Conservation (phyloP, 345 rosid species). For the Corchorus olitorius region DNA sequence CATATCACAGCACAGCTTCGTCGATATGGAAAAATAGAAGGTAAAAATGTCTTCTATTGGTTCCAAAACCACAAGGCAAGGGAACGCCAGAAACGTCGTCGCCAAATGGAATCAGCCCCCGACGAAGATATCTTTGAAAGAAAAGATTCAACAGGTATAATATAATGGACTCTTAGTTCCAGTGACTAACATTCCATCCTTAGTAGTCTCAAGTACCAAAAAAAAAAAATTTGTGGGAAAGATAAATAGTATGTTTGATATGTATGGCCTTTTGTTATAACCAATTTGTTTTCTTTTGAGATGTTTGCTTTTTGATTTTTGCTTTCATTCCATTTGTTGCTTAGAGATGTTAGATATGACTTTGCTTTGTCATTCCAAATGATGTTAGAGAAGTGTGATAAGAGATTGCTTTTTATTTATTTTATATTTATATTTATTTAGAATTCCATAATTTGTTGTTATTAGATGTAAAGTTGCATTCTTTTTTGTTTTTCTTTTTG, state of each 20-base stretch:
- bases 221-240: neutral
- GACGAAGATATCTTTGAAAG: constrained; percentile 47
- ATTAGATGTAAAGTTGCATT: constrained; percentile 41
- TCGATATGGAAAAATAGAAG: constrained; percentile 90
- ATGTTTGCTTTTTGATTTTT: neutral
- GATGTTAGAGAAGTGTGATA: constrained; percentile 23
- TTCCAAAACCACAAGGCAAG: constrained; percentile 98
- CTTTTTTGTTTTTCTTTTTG: constrained; percentile 45
- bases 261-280: constrained; percentile 8
- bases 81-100: constrained; percentile 80
- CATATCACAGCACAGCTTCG: constrained; percentile 84
- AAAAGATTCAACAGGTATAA: constrained; percentile 50
- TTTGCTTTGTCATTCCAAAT: constrained; percentile 24
- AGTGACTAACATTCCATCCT: no score
- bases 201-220: no score
- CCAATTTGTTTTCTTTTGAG: constrained; percentile 22
- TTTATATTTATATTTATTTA: neutral
- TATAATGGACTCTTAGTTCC: neutral
- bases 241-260: neutral
- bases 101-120: constrained; percentile 66
- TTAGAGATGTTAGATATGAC: constrained; percentile 6
- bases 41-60: constrained; percentile 97
- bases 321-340: neutral
- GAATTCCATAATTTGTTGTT: constrained; percentile 28
- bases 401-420: neutral